Conservation (phyloP, 208 protist genomes). For the Phytomonas serpens region DNA sequence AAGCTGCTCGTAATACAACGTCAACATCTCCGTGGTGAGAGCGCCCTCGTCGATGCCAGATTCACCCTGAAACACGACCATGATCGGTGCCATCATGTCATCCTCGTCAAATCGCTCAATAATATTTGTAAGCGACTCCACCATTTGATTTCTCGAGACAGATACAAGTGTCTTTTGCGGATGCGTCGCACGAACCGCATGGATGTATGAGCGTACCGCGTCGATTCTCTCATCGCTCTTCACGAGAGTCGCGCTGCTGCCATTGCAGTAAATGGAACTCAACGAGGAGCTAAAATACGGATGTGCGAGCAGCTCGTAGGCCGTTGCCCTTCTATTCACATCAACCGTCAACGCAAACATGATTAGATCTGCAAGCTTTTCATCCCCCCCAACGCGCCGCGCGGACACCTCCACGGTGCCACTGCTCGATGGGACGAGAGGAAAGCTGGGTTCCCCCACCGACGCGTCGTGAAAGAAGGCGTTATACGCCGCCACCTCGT, state of each 20-base stretch:
- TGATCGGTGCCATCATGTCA: slow-evolving; percentile 39
- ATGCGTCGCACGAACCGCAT: slow-evolving; percentile 31
- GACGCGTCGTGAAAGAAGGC: slow-evolving; percentile 31
- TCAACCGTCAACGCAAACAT: slow-evolving; percentile 25
- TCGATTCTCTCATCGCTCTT: slow-evolving; percentile 52
- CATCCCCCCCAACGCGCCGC: slow-evolving; percentile 39
- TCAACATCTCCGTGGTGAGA: slow-evolving; percentile 65
- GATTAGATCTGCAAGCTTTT: slow-evolving; percentile 49
- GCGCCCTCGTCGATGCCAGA: slow-evolving; percentile 61
- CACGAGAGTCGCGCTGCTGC: slow-evolving; percentile 16
- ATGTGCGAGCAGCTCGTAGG: slow-evolving; percentile 44
- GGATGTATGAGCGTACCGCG: slow-evolving; percentile 51
- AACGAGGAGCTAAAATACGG: slow-evolving; percentile 53
- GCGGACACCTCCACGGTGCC: slow-evolving; percentile 29
- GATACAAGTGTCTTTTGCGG: slow-evolving; percentile 41
- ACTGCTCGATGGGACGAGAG: slow-evolving; percentile 23
- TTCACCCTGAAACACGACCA: slow-evolving; percentile 73
- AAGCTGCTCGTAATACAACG: slow-evolving; percentile 59
- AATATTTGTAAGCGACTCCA: slow-evolving; percentile 48
- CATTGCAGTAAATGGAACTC: neutral
- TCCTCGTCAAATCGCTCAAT: slow-evolving; percentile 30
- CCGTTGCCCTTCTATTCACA: slow-evolving; percentile 21
- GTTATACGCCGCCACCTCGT: slow-evolving; percentile 44
- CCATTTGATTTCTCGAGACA: slow-evolving; percentile 51
- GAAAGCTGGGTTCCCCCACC: slow-evolving; percentile 22